Percentiles rank a stretch among this genome's conserved stretches.
phyloP scores from a whole-genome alignment of 768 basidiomycete genomes.

The Boletus edulis region DNA sequence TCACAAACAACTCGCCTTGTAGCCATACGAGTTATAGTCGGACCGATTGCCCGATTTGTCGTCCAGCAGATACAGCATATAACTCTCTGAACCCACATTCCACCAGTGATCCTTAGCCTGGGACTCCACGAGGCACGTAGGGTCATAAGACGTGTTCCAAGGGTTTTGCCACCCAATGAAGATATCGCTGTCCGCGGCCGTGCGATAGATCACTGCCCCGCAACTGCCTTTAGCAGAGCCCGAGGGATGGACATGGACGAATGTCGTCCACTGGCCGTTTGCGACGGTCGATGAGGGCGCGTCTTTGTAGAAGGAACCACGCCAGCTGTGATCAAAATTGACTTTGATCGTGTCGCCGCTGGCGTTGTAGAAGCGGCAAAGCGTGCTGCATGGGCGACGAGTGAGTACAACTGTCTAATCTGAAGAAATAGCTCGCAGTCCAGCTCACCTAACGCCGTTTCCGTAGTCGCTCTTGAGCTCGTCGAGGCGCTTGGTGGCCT shows the following conservation, averaged over 20 bases:
- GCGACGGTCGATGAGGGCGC: neutral
- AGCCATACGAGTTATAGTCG: neutral
- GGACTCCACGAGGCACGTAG: neutral
- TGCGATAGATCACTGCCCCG: neutral
- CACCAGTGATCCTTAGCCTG: neutral
- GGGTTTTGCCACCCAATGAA: neutral
- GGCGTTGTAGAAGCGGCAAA: neutral
- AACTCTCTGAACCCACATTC: neutral
- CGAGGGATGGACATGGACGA: neutral
- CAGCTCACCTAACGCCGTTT: neutral
- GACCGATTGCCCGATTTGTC: neutral
- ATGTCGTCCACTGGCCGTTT: conserved; percentile 1
- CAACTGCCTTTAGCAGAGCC: neutral
- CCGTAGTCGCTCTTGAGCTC: neutral
- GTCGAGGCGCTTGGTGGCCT: neutral
- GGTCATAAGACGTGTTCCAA: neutral
- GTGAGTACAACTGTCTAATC: neutral
- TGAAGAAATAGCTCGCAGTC: neutral
- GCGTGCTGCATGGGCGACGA: neutral
- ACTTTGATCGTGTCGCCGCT: neutral
- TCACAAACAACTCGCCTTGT: neutral
- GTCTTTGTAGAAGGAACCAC: neutral
- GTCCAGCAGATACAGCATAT: neutral
- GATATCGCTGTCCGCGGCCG: neutral
- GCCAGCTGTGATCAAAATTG: neutral